phyloP scores from a whole-genome alignment of 345 rosid species.

The Chamaenerion angustifolium region DNA sequence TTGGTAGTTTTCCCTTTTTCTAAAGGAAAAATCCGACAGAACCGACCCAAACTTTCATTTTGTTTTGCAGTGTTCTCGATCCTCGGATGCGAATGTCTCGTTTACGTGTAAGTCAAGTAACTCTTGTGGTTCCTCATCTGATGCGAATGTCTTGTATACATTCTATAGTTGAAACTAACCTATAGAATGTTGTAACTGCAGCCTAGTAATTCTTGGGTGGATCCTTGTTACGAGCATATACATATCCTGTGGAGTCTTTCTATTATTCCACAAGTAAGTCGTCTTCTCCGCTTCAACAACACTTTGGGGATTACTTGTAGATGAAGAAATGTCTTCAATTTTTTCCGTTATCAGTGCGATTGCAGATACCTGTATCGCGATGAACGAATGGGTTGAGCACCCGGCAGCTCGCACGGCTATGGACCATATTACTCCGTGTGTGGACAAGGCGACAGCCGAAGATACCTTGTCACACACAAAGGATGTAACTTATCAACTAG shows the following conservation, averaged over 20 bases:
- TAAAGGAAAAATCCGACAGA: too few relatives aligned
- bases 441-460: conserved; percentile 81
- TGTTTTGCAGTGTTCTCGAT: conserved; percentile 61
- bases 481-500: conserved; percentile 50
- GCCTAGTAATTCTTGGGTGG: conserved; percentile 88
- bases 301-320: too few relatives aligned
- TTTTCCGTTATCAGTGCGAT: conserved; percentile 34
- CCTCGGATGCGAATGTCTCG: conserved; percentile 71
- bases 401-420: conserved; percentile 83
- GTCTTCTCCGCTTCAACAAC: background rate
- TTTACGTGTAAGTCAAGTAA: conserved; percentile 59
- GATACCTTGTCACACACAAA: conserved; percentile 54
- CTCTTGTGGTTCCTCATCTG: conserved; percentile 3
- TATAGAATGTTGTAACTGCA: conserved; percentile 13
- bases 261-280: conserved; percentile 75
- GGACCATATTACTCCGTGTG: conserved; percentile 86
- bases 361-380: conserved; percentile 79
- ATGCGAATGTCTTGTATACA: too few relatives aligned
- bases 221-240: conserved; percentile 71
- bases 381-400: conserved; percentile 83
- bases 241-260: conserved; percentile 71
- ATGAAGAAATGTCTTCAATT: too few relatives aligned
- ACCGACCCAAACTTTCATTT: too few relatives aligned
- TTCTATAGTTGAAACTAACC: background rate
- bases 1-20: too few relatives aligned